Base-by-base conservation (phyloP, 306 rosid genomes). In the Erythrophleum fordii region DNA sequence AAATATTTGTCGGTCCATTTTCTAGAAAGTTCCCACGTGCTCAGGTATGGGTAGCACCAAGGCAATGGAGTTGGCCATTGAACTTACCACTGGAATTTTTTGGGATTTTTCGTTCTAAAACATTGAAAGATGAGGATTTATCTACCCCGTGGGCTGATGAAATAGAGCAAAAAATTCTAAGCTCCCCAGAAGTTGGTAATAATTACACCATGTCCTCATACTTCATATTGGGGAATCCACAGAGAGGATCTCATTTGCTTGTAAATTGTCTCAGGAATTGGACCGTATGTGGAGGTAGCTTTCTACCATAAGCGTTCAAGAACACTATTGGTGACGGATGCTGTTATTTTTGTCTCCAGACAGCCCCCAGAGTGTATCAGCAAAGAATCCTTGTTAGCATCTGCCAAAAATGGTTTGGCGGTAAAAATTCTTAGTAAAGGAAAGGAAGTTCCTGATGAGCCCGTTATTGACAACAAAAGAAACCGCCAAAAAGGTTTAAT, bases 21-120 rank as follows among this genome's bases (percentile, higher is more conserved):
- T 95, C 98, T 23, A 88, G 99, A 81, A 91, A 87, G 83, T 95
- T 95, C 71, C 97, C 98, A 14, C 91, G 77, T 8, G 99, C 99
- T 80, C 90, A 83, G 46, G 86, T 92, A 76, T 93, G 99, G 99
- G 99, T 95, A 77, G 97, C 98, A 44, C 98, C 99, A 64, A 91
- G 99, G 85, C 99, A 93, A 82, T 95, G 98, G 98, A 95, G 99
- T 86, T 95, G 99, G 99, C 99, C 99, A 13, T 77, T 95, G 87
- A 93, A 95, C 80, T 84, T 95, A 74, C 99, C 99, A 2, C 85
- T 95, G 72, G 96, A 90, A 64, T 95, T 95, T 85, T 88, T 91
- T 0, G 99, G 97, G 41, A 92, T 95, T 83, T 93, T 95, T 71
- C 94, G 93, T 5, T 86, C 99, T 26, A 91, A 84, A 77, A 90